Evolutionary conservation across 352 stramenopile species (phyloP).

Genomic region (Phytophthora sansomeana): DNA sequence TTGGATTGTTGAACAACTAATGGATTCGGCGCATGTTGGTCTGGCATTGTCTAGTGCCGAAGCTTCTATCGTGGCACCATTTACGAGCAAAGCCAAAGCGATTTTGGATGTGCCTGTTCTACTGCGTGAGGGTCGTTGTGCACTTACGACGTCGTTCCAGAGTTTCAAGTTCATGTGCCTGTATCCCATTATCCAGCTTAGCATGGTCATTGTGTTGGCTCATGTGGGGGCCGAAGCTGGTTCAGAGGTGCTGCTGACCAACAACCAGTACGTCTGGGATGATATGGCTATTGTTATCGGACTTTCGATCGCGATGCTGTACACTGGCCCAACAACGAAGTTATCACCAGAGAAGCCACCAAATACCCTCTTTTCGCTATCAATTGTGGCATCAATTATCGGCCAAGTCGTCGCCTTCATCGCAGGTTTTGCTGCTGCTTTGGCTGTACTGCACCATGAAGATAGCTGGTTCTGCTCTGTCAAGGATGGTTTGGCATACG

Average conservation of each 20-base stretch:
- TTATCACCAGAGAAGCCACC: conserved; percentile 50
- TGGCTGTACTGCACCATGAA: conserved; percentile 33
- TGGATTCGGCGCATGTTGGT: conserved; percentile 80
- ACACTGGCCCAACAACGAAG: conserved; percentile 42
- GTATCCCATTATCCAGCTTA: conserved; percentile 65
- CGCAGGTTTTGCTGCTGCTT: conserved; percentile 52
- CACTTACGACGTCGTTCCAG: conserved; percentile 68
- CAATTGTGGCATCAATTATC: conserved; percentile 56
- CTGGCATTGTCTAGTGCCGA: conserved; percentile 86
- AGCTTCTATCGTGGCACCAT: conserved; percentile 87
- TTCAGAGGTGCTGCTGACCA: conserved; percentile 48
- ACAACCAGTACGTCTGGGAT: conserved; percentile 75
- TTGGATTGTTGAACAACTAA: conserved; percentile 66
- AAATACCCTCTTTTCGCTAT: conserved; percentile 55
- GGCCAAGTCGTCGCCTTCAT: conserved; percentile 59
- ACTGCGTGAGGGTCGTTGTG: conserved; percentile 85
- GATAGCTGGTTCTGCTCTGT: conserved; percentile 61
- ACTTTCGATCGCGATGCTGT: conserved; percentile 64
- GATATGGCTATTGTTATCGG: conserved; percentile 62
- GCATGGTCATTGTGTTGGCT: conserved; percentile 43
- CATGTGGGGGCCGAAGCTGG: conserved; percentile 25
- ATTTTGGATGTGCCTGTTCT: conserved; percentile 81
- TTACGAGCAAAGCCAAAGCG: conserved; percentile 87
- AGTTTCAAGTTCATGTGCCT: conserved; percentile 71
- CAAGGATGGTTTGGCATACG: conserved; percentile 37